A percentile compares a stretch with the other conserved stretches of the same genome.
phyloP scores from a whole-genome alignment of 257 asterid genomes.

The Ajuga chamaepitys region DNA sequence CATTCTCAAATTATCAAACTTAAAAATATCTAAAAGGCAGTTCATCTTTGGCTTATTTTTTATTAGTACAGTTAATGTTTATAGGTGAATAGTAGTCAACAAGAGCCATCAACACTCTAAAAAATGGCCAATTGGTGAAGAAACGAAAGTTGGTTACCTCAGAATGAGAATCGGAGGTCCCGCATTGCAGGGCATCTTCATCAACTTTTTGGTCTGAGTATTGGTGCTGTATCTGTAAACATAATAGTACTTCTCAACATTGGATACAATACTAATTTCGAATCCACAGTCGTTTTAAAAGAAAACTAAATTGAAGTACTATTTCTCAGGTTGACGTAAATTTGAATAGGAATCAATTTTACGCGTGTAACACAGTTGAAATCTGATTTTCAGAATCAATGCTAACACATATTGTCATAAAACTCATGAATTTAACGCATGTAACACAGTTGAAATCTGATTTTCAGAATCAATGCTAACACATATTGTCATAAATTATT shows the following conservation, averaged over 20 bases:
- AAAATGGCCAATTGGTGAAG: neutral
- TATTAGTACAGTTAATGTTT: too few species aligned
- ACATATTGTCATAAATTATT: neutral
- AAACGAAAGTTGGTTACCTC: slow-evolving; percentile 17
- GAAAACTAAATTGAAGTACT: neutral
- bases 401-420: too few species aligned
- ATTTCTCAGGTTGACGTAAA: neutral
- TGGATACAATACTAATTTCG: neutral
- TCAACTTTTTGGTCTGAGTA: slow-evolving; percentile 5
- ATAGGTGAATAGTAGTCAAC: too few species aligned
- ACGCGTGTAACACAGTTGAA: too few species aligned
- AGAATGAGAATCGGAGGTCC: slow-evolving; percentile 6
- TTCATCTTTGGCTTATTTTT: too few species aligned
- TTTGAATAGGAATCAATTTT: neutral
- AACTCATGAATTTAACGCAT: too few species aligned
- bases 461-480: neutral
- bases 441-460: neutral
- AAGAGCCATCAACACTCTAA: neutral
- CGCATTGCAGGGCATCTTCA: slow-evolving; percentile 12
- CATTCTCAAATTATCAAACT: too few species aligned
- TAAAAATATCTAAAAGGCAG: too few species aligned
- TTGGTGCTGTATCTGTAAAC: slow-evolving; percentile 16
- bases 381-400: neutral
- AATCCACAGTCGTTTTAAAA: neutral
- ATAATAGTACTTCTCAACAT: neutral